A percentile compares a stretch with the other conserved stretches of the same genome.
Conservation (phyloP, 192 early-diverging fungal genomes). For the Haplosporangium gracile region DNA sequence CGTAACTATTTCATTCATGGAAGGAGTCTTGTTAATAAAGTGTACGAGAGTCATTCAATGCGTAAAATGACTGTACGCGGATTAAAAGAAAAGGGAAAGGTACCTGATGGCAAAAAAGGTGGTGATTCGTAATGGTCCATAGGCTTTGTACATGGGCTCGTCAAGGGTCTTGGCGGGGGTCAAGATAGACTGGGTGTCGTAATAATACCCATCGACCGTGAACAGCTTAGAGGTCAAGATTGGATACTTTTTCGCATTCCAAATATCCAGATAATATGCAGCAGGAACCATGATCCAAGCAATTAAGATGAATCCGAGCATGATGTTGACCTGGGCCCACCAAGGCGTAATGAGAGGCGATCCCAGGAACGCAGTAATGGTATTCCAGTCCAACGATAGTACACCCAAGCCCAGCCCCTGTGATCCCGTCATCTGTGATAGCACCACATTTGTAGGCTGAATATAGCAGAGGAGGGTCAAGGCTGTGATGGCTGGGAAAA, state of each 20-base stretch:
- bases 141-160: slow-evolving; percentile 51
- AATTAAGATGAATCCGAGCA: slow-evolving; percentile 70
- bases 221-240: slow-evolving; percentile 60
- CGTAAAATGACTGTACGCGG: background rate
- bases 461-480: slow-evolving; percentile 50
- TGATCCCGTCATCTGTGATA: slow-evolving; percentile 60
- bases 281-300: slow-evolving; percentile 80
- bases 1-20: slow-evolving; percentile 47
- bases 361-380: slow-evolving; percentile 56
- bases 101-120: slow-evolving; percentile 63
- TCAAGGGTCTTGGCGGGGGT: slow-evolving; percentile 55
- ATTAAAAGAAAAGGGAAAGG: background rate
- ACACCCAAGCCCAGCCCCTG: slow-evolving; percentile 78
- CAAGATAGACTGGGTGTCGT: slow-evolving; percentile 56
- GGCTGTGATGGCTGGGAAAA: slow-evolving; percentile 42
- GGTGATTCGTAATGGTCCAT: slow-evolving; percentile 63
- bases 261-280: slow-evolving; percentile 73
- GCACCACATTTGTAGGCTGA: slow-evolving; percentile 23
- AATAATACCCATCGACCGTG: slow-evolving; percentile 46
- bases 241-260: slow-evolving; percentile 61
- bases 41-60: background rate
- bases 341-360: slow-evolving; percentile 58
- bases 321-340: slow-evolving; percentile 75
- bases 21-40: background rate
- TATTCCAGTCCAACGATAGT: slow-evolving; percentile 80